Conservation (phyloP, 805 yeast genomes). For the Candida sithepensis region DNA sequence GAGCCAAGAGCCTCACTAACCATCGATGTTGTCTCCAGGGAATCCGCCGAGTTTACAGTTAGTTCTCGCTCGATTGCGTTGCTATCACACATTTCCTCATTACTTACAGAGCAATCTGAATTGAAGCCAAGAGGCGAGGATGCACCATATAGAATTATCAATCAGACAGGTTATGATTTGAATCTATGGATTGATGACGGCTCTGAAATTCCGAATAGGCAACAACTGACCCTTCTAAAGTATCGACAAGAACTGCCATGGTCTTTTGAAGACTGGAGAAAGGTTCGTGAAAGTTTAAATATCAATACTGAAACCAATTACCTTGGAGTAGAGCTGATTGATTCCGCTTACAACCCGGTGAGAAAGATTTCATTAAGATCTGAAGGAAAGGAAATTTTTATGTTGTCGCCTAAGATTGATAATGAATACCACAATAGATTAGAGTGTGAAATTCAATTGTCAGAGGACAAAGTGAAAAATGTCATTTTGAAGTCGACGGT, state of each 20-base stretch:
- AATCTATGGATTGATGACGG: slow-evolving; percentile 66
- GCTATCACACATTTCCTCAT: slow-evolving; percentile 62
- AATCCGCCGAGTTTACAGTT: slow-evolving; percentile 73
- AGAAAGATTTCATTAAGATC: slow-evolving; percentile 62
- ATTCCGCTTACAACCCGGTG: slow-evolving; percentile 51
- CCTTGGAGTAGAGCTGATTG: slow-evolving; percentile 60
- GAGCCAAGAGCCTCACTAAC: slow-evolving; percentile 46
- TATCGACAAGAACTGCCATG: slow-evolving; percentile 61
- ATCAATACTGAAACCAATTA: slow-evolving; percentile 58
- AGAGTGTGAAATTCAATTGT: slow-evolving; percentile 64
- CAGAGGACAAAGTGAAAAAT: slow-evolving; percentile 74
- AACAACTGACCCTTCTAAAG: slow-evolving; percentile 35
- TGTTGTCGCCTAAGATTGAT: slow-evolving; percentile 54
- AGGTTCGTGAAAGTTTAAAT: slow-evolving; percentile 73
- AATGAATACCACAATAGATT: slow-evolving; percentile 63
- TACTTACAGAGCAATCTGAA: slow-evolving; percentile 49
- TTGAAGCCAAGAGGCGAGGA: slow-evolving; percentile 70
- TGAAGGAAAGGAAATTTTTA: slow-evolving; percentile 79
- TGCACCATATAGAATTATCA: slow-evolving; percentile 75
- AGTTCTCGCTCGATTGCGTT: slow-evolving; percentile 80
- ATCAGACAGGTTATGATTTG: slow-evolving; percentile 83
- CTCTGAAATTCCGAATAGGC: slow-evolving; percentile 21
- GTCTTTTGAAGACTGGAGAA: slow-evolving; percentile 95
- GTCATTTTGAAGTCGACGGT: slow-evolving; percentile 78
- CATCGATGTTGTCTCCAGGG: slow-evolving; percentile 71